phyloP scores from a whole-genome alignment of 2,329 filamentous ascomycete genomes.

The Pyrenophora teres region DNA sequence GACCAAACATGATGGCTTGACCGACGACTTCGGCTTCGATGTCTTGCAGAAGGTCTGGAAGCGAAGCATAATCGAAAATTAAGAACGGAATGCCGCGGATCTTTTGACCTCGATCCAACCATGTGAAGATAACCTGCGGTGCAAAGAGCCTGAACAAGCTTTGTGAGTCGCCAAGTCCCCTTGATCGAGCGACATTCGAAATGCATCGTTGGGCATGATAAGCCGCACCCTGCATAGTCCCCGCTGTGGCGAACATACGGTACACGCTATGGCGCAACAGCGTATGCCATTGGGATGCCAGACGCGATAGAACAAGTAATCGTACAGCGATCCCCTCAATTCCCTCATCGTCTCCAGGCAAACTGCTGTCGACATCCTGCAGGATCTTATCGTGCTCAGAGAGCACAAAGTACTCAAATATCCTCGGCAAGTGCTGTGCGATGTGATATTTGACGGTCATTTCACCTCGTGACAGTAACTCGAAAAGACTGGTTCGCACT shows the following conservation, averaged over 20 bases:
- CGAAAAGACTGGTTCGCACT: constrained; percentile 73
- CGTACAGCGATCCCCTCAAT: constrained; percentile 85
- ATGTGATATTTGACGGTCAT: constrained; percentile 78
- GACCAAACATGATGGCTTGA: constrained; percentile 80
- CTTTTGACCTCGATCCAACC: constrained; percentile 70
- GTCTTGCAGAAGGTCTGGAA: constrained; percentile 71
- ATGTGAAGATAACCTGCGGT: constrained; percentile 87
- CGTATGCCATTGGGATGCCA: constrained; percentile 85
- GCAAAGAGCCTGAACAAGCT: constrained; percentile 83
- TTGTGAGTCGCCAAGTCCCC: constrained; percentile 68
- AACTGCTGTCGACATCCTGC: constrained; percentile 75
- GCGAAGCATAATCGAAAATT: constrained; percentile 78
- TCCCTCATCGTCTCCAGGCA: constrained; percentile 74
- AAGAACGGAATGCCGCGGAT: constrained; percentile 70
- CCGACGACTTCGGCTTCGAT: constrained; percentile 78
- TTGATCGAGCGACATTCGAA: constrained; percentile 64
- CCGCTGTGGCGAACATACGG: constrained; percentile 90
- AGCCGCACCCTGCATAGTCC: constrained; percentile 67
- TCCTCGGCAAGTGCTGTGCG: constrained; percentile 67
- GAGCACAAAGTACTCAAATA: constrained; percentile 84
- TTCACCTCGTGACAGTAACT: constrained; percentile 68
- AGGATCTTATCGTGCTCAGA: constrained; percentile 83
- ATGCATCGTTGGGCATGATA: constrained; percentile 77
- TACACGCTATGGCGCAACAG: constrained; percentile 86
- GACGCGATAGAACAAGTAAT: constrained; percentile 72